Evolutionary conservation across 1,139 yeast species (phyloP), one percentile per base, ranked within the genome.

Genomic region (Kurtzmaniella quercitrusa): DNA sequence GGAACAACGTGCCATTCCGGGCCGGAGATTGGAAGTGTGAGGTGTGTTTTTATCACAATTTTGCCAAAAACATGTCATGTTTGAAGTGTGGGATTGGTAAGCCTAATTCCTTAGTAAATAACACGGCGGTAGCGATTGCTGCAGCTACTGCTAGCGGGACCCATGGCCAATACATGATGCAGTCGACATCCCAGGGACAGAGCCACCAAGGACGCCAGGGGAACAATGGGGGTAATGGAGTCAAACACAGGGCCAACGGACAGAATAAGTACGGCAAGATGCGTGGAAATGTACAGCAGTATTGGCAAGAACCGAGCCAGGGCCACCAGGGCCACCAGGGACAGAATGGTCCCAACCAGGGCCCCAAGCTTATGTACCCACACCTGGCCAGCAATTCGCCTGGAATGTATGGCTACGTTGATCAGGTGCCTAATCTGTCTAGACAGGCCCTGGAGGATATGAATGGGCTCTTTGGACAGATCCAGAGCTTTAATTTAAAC

Each of bases 21-120:
- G 97, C 97, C 2, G 97, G 98, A 40, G 98, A 91, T 63, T 91
- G 97, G 97, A 90, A 89, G 62, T 90, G 97, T 69, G 94, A 85
- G 44, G 74, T 79, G 31, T 91, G 97, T 61, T 76, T 81, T 41
- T 91, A 90, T 60, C 97, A 91, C 63, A 91, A 91, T 61, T 91
- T 91, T 73, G 97, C 97, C 7, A 90, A 91, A 57, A 91, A 91
- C 61, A 71, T 87, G 48, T 82, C 82, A 48, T 90, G 97, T 60
- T 71, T 90, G 58, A 84, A 91, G 59, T 90, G 97, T 66, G 95
- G 96, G 2, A 85, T 87, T 1, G 80, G 89, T 37, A 80, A 93
- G 51, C 81, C 82, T 3, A 21, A 55, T 66, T 33, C 73, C 65
- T 48, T 69, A 5, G 73, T 72, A 14, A 71, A 70, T 47, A 62